Conservation (phyloP, 768 basidiomycete genomes). For the Rhodotorula paludigena region DNA sequence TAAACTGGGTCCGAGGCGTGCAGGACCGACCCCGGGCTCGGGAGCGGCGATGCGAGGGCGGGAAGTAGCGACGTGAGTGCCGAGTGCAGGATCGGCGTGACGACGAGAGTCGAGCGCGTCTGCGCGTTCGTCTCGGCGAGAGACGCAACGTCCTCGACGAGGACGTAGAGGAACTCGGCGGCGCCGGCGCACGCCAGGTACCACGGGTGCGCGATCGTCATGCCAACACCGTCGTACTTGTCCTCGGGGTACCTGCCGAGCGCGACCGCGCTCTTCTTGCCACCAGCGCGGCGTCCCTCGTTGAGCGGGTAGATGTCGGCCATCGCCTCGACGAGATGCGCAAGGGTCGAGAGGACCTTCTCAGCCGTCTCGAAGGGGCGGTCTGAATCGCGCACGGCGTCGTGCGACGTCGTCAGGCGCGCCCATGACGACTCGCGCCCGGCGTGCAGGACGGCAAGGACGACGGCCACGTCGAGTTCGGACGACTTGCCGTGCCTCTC, state of each 20-base stretch:
- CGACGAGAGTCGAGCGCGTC: background rate
- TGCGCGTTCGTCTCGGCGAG: background rate
- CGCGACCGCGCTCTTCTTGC: slow-evolving; percentile 19
- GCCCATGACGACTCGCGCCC: slow-evolving; percentile 24
- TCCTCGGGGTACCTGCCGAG: slow-evolving; percentile 40
- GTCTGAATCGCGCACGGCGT: background rate
- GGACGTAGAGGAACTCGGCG: slow-evolving; percentile 39
- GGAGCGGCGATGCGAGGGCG: background rate
- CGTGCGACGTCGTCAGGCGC: background rate
- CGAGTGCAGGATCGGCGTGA: slow-evolving; percentile 19
- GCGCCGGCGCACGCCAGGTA: slow-evolving; percentile 37
- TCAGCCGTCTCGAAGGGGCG: slow-evolving; percentile 15
- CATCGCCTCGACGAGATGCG: slow-evolving; percentile 26
- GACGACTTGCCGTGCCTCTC: slow-evolving; percentile 30
- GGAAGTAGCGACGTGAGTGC: slow-evolving; percentile 19
- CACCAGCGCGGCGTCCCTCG: background rate
- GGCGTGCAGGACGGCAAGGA: slow-evolving; percentile 35
- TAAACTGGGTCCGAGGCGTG: background rate
- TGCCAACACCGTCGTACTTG: slow-evolving; percentile 41
- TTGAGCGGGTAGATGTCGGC: slow-evolving; percentile 37
- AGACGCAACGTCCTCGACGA: background rate
- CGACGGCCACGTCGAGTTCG: slow-evolving; percentile 30
- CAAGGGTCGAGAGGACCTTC: slow-evolving; percentile 35
- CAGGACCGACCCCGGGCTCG: background rate
- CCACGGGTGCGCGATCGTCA: slow-evolving; percentile 38